Conservation (phyloP, 345 rosid genomes). For the Microthlaspi erraticum region DNA sequence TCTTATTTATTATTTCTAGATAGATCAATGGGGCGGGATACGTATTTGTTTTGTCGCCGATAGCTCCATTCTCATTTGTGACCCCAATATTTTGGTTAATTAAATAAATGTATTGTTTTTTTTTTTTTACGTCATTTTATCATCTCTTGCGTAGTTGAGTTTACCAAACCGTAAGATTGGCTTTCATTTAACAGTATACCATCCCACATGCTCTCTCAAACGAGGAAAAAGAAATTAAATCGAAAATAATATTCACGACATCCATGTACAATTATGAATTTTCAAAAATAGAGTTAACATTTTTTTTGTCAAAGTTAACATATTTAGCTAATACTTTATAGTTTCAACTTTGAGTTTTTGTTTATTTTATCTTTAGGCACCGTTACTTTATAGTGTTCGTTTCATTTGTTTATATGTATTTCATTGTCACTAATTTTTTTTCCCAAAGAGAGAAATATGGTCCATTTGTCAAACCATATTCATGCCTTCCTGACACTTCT, state of each 20-base stretch:
- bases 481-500: slow-evolving; percentile 31
- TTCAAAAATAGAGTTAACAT: too few relatives aligned
- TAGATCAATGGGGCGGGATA: slow-evolving; percentile 16
- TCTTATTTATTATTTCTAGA: slow-evolving; percentile 26
- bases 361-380: not conserved
- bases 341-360: not conserved
- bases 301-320: too few relatives aligned
- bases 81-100: slow-evolving; percentile 1
- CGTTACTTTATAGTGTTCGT: not conserved
- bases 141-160: slow-evolving; percentile 11
- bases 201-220: not conserved
- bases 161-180: slow-evolving; percentile 7
- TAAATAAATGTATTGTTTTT: not conserved
- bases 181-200: not conserved
- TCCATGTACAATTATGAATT: too few relatives aligned
- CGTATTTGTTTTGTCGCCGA: slow-evolving; percentile 11
- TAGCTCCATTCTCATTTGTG: slow-evolving; percentile 16
- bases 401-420: too few relatives aligned
- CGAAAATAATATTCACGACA: not conserved
- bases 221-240: not conserved
- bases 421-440: too few relatives aligned
- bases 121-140: not conserved
- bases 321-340: not conserved
- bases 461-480: slow-evolving; percentile 30
- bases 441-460: too few relatives aligned